Percentiles rank a stretch among this genome's conserved stretches.
Conservation (phyloP, 2,329 filamentous ascomycete genomes). For the Neofusicoccum ribis region DNA sequence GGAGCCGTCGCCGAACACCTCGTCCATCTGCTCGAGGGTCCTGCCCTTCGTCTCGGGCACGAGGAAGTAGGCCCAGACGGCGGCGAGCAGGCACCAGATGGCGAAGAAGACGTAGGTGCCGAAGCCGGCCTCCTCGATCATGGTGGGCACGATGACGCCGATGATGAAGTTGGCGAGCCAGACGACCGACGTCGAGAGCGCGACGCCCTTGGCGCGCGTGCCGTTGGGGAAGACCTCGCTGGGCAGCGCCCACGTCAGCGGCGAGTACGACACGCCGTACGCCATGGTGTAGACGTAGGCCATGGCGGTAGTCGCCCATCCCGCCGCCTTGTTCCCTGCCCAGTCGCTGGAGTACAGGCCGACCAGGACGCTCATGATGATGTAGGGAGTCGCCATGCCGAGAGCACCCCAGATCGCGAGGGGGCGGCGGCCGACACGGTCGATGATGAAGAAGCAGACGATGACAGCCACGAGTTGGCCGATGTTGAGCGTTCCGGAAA, state of each 20-base stretch:
- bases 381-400: constrained; percentile 39
- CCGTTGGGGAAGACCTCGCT: constrained; percentile 21
- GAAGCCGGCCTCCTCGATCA: constrained; percentile 58
- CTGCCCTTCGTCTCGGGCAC: constrained; percentile 38
- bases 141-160: constrained; percentile 63
- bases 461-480: constrained; percentile 30
- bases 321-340: constrained; percentile 51
- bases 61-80: constrained; percentile 36
- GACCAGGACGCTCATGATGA: constrained; percentile 56
- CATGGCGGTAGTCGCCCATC: constrained; percentile 50
- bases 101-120: constrained; percentile 44
- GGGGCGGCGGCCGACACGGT: constrained; percentile 25
- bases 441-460: constrained; percentile 23
- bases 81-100: constrained; percentile 35
- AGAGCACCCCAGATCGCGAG: constrained; percentile 23
- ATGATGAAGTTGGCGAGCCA: constrained; percentile 67
- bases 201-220: constrained; percentile 43
- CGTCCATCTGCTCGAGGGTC: constrained; percentile 40
- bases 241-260: constrained; percentile 34
- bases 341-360: constrained; percentile 54
- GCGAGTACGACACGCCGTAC: constrained; percentile 49
- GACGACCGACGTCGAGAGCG: constrained; percentile 62
- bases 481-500: constrained; percentile 39
- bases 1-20: constrained; percentile 34
- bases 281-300: constrained; percentile 57